Conservation (phyloP, 2,329 filamentous ascomycete species). For the Xylaria digitata region DNA sequence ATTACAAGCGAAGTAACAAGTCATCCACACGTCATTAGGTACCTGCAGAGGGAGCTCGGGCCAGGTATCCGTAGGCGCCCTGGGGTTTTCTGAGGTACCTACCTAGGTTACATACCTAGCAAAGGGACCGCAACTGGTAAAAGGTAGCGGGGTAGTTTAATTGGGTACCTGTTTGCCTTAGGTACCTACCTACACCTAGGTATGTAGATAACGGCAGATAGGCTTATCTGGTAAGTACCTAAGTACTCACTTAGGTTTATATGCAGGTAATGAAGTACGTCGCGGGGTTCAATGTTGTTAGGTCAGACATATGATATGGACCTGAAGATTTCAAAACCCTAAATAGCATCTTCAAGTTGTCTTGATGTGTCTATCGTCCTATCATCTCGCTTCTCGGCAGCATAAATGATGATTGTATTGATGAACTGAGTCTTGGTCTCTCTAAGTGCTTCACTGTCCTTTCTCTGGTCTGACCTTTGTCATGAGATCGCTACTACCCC, state of each 20-base stretch:
- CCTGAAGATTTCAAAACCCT: not conserved
- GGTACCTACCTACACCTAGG: too few relatives aligned
- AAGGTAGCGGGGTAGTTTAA: too few relatives aligned
- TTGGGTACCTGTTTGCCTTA: too few relatives aligned
- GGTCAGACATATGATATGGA: not conserved
- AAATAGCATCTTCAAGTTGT: not conserved
- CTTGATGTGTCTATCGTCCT: not conserved
- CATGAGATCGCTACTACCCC: not conserved
- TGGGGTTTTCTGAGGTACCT: too few relatives aligned
- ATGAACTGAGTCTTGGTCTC: not conserved
- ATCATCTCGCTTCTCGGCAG: not conserved
- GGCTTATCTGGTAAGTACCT: too few relatives aligned
- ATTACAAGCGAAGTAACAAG: constrained; percentile 16
- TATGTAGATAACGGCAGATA: too few relatives aligned
- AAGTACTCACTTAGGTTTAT: not conserved
- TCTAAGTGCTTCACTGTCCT: not conserved
- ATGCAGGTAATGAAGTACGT: constrained; percentile 14
- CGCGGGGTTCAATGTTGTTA: constrained; percentile 21
- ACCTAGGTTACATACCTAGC: too few relatives aligned
- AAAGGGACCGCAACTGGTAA: not conserved
- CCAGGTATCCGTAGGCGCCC: constrained; percentile 5
- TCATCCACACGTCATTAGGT: constrained; percentile 21
- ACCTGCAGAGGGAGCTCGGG: constrained; percentile 16
- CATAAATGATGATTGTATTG: not conserved
- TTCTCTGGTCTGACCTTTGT: constrained; percentile 1